Percentiles rank a stretch among this genome's conserved stretches.
phyloP scores from a whole-genome alignment of 2,329 filamentous ascomycete species.

The Thielaviopsis populi region DNA sequence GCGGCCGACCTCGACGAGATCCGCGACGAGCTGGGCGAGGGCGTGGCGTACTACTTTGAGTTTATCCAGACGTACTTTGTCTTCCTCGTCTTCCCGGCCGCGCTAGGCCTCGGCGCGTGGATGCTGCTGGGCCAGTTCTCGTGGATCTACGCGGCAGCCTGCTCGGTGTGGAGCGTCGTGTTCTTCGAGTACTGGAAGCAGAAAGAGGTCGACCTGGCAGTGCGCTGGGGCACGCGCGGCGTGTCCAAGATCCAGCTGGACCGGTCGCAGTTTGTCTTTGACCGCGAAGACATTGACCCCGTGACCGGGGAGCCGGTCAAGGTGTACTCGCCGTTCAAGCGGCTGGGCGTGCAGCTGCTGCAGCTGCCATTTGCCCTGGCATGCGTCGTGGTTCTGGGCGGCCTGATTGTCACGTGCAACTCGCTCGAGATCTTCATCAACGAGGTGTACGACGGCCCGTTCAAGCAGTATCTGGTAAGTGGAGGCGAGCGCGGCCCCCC shows the following conservation, averaged over 20 bases:
- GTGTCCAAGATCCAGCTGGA: conserved; percentile 70
- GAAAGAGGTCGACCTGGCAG: conserved; percentile 70
- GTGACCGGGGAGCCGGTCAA: conserved; percentile 66
- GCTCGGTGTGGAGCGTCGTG: conserved; percentile 71
- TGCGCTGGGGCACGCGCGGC: conserved; percentile 77
- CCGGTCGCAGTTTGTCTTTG: conserved; percentile 63
- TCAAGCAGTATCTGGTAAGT: conserved; percentile 68
- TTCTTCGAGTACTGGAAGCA: conserved; percentile 97
- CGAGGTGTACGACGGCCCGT: conserved; percentile 78
- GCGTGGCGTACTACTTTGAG: conserved; percentile 87
- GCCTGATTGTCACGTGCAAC: conserved; percentile 74
- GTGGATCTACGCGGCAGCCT: conserved; percentile 60
- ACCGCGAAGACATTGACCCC: conserved; percentile 60
- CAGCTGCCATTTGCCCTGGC: conserved; percentile 73
- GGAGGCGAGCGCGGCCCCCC: too few relatives aligned
- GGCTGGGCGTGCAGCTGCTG: conserved; percentile 60
- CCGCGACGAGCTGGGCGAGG: conserved; percentile 62
- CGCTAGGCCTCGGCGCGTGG: conserved; percentile 63
- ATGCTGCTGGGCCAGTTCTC: conserved; percentile 75
- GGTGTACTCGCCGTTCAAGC: conserved; percentile 60
- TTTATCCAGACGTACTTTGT: conserved; percentile 84
- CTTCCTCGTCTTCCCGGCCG: conserved; percentile 70
- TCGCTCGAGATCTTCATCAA: conserved; percentile 91
- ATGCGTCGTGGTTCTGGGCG: conserved; percentile 57
- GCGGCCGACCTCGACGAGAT: conserved; percentile 57